Percentiles rank a stretch among this genome's conserved stretches.
Evolutionary conservation across 805 yeast species (phyloP).

Genomic region (Suhomyces xylopsoci): DNA sequence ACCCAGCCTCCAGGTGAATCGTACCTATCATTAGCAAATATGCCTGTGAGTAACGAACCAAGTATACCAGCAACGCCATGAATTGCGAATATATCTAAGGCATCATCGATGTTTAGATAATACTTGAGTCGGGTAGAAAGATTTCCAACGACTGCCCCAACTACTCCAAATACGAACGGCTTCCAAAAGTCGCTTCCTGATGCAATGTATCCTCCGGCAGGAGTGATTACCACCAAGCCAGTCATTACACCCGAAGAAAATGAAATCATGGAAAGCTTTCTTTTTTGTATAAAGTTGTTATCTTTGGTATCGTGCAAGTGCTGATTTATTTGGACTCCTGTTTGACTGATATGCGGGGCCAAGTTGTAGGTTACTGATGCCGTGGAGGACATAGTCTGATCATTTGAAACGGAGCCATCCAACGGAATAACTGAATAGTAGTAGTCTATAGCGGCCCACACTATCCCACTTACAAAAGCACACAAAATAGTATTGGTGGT

Average conservation of each 20-base stretch:
- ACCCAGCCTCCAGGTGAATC: constrained; percentile 42
- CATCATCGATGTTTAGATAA: constrained; percentile 38
- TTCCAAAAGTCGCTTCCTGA: constrained; percentile 39
- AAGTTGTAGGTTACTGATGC: not conserved
- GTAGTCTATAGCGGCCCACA: constrained; percentile 38
- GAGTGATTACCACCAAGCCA: constrained; percentile 42
- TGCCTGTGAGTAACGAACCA: constrained; percentile 40
- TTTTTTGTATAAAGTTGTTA: constrained; percentile 13
- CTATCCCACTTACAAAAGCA: constrained; percentile 32
- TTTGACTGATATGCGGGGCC: constrained; percentile 9
- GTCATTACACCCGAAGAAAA: constrained; percentile 40
- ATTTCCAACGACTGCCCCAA: constrained; percentile 37
- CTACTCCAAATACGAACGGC: constrained; percentile 34
- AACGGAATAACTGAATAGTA: constrained; percentile 39
- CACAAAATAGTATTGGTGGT: constrained; percentile 32
- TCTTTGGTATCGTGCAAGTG: constrained; percentile 16
- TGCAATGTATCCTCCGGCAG: constrained; percentile 42
- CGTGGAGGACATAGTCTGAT: not conserved
- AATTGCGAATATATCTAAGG: constrained; percentile 42
- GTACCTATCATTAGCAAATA: constrained; percentile 33
- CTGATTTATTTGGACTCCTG: constrained; percentile 16
- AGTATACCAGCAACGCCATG: constrained; percentile 42
- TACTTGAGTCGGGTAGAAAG: constrained; percentile 40
- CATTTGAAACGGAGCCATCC: constrained; percentile 17
- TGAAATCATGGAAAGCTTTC: constrained; percentile 37